phyloP scores from a whole-genome alignment of 2,329 filamentous ascomycete species.

The Westerdykella sp. region DNA sequence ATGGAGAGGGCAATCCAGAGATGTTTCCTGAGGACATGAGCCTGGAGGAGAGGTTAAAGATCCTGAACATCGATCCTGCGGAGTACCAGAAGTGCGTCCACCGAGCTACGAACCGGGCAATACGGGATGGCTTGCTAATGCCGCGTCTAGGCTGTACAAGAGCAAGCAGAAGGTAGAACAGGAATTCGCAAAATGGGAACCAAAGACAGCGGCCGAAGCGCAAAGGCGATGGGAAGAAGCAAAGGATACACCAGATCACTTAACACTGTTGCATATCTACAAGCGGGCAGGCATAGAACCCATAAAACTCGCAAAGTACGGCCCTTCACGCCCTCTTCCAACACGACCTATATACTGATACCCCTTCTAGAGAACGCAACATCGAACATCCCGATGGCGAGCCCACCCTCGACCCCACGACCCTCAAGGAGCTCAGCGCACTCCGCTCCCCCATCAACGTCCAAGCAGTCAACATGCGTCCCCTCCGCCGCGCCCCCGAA shows the following conservation, averaged over 20 bases:
- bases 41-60: slow-evolving; percentile 21
- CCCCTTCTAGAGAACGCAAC: slow-evolving; percentile 20
- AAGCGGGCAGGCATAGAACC: slow-evolving; percentile 30
- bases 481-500: slow-evolving; percentile 66
- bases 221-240: slow-evolving; percentile 24
- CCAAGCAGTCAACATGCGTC: slow-evolving; percentile 79
- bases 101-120: not conserved
- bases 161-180: slow-evolving; percentile 20
- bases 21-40: slow-evolving; percentile 18
- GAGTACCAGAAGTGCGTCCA: slow-evolving; percentile 26
- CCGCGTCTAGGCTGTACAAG: slow-evolving; percentile 16
- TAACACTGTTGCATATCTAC: slow-evolving; percentile 26
- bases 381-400: slow-evolving; percentile 28
- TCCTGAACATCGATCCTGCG: slow-evolving; percentile 22
- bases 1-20: slow-evolving; percentile 5
- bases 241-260: slow-evolving; percentile 26
- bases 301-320: slow-evolving; percentile 32
- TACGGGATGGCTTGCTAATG: slow-evolving; percentile 9
- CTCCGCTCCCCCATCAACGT: slow-evolving; percentile 60
- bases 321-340: not conserved
- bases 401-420: slow-evolving; percentile 20
- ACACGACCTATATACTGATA: too few species aligned
- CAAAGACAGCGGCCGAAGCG: slow-evolving; percentile 27
- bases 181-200: slow-evolving; percentile 17
- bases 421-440: slow-evolving; percentile 25